These are phyloP conservation scores for Senna siamea DNA, from an alignment of 306 rosid genomes.

Conservation along the genomic window DNA sequence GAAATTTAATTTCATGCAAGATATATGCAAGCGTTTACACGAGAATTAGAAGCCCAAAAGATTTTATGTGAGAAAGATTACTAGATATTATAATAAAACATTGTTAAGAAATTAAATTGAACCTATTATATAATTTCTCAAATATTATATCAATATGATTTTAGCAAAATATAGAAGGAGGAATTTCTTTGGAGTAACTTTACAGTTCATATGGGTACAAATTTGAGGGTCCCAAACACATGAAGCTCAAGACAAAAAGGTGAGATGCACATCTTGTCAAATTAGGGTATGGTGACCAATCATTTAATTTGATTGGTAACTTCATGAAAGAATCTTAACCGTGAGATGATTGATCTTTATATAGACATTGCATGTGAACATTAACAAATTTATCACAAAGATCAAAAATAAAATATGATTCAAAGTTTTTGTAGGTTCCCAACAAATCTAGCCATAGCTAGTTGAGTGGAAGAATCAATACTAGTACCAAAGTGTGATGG, in stretches of 20 bases:
- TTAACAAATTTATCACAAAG: not conserved
- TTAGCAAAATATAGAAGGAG: not conserved
- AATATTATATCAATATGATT: too few relatives aligned
- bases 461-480: conserved; percentile 34
- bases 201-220: conserved; percentile 34
- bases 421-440: conserved; percentile 19
- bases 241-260: conserved; percentile 26
- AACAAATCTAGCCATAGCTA: conserved; percentile 27
- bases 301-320: not conserved
- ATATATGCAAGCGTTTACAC: too few relatives aligned
- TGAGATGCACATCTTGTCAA: conserved; percentile 34
- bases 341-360: conserved; percentile 19
- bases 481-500: conserved; percentile 23
- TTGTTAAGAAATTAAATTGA: too few relatives aligned
- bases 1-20: too few relatives aligned
- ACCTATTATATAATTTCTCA: too few relatives aligned
- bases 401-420: not conserved
- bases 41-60: too few relatives aligned
- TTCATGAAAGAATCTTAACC: conserved; percentile 41
- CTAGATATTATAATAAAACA: too few relatives aligned
- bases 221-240: conserved; percentile 6
- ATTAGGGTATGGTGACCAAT: conserved; percentile 1
- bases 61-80: too few relatives aligned
- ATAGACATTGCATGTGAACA: conserved; percentile 8
- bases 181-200: not conserved